Evolutionary conservation across 352 stramenopile genomes (phyloP).

Genomic region (Phytophthora macrochlamydospora): DNA sequence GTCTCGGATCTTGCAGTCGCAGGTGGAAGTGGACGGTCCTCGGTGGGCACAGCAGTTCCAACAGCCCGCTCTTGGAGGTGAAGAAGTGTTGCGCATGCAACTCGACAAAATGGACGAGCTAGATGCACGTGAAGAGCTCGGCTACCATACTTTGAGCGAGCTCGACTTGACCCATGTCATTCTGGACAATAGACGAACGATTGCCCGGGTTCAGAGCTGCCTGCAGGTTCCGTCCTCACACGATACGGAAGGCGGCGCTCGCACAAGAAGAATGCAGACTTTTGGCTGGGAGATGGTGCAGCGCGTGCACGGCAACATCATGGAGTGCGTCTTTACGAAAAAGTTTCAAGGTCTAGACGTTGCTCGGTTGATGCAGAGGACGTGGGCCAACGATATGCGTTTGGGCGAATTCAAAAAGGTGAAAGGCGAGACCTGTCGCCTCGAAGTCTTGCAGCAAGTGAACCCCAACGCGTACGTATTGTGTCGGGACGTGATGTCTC

Average conservation of each 20-base stretch:
- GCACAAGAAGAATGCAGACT: slow-evolving; percentile 18
- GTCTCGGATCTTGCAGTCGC: slow-evolving; percentile 32
- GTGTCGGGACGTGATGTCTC: slow-evolving; percentile 37
- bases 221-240: slow-evolving; percentile 23
- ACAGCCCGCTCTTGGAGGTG: slow-evolving; percentile 9
- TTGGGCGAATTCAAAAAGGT: slow-evolving; percentile 43
- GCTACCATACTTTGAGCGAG: slow-evolving; percentile 38
- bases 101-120: slow-evolving; percentile 26
- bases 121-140: slow-evolving; percentile 32
- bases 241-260: slow-evolving; percentile 21
- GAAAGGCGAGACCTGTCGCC: slow-evolving; percentile 39
- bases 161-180: slow-evolving; percentile 35
- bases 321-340: slow-evolving; percentile 51
- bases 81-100: slow-evolving; percentile 14
- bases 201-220: slow-evolving; percentile 28
- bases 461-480: slow-evolving; percentile 42
- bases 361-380: slow-evolving; percentile 37
- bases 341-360: slow-evolving; percentile 34
- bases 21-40: slow-evolving; percentile 14
- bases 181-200: slow-evolving; percentile 31
- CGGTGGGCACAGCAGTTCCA: slow-evolving; percentile 23
- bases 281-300: slow-evolving; percentile 47
- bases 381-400: slow-evolving; percentile 44
- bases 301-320: slow-evolving; percentile 28
- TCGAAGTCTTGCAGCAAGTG: slow-evolving; percentile 45